Base-by-base conservation (phyloP, 2,329 filamentous ascomycete genomes). In the Paramyrothecium sp. region DNA sequence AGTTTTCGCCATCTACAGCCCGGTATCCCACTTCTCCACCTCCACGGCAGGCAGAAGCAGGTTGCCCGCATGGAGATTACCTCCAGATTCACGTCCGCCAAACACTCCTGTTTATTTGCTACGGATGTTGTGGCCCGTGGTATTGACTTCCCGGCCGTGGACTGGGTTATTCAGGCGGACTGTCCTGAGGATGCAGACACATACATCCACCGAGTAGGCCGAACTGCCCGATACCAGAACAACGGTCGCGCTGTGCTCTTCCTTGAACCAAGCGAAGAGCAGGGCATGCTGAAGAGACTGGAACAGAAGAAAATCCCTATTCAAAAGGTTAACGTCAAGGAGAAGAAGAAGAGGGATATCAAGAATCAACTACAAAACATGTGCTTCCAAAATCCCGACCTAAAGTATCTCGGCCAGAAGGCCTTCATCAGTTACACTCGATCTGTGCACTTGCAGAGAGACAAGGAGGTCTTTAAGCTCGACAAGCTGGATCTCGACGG, bases 81-180 rank as follows among this genome's bases (percentile, higher is more conserved):
- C 0, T 84, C 85, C 4, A 88, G 89, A 54, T 99, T 97, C 71
- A 88, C 90, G 0, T 81, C 87, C 1, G 86, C 93, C 1, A 92
- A 95, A 68, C 82, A 91, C 56, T 89, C 91, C 1, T 97, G 95
- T 69, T 81, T 99, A 0, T 97, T 99, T 70, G 92, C 95, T 1
- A 99, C 95, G 0, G 95, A 99, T 69, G 92, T 99, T 7, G 92
- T 96, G 3, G 95, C 95, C 0, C 85, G 95, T 72, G 95, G 95
- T 61, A 84, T 99, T 13, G 95, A 99, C 72, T 98, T 99, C 69
- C 95, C 95, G 0, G 89, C 92, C 3, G 95, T 99, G 0, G 95
- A 99, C 72, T 99, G 95, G 90, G 95, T 99, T 5, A 92, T 99
- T n/a, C 95, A 99, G 71, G 83, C 91, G n/a, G 95, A 99, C 72